Conservation (phyloP, 257 asterid genomes). For the Solanum lycopersicoides region DNA sequence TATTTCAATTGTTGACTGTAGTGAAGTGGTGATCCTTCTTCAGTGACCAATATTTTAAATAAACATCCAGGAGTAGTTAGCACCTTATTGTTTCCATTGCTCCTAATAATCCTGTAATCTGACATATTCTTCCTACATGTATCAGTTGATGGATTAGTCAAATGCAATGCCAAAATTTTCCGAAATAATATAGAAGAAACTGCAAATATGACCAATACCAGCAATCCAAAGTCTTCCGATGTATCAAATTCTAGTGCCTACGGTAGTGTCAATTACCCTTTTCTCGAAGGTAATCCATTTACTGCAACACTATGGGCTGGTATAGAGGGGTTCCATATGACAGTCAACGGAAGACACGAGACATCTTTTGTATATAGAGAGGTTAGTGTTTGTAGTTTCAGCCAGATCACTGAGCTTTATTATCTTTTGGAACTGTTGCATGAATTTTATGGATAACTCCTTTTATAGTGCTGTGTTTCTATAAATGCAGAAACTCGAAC, state of each 20-base stretch:
- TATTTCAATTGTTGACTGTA: neutral
- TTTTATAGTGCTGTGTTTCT: neutral
- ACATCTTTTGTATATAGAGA: conserved; percentile 75
- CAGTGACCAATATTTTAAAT: neutral
- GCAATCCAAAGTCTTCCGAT: conserved; percentile 25
- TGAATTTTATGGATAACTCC: neutral
- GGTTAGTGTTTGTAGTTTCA: conserved; percentile 22
- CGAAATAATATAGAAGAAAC: conserved; percentile 20
- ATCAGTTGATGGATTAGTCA: conserved; percentile 85
- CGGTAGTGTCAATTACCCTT: conserved; percentile 43
- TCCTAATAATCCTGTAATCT: neutral
- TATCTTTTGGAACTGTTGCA: neutral
- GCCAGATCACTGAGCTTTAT: neutral
- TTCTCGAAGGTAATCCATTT: conserved; percentile 75
- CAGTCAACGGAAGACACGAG: conserved; percentile 95
- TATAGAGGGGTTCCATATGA: conserved; percentile 79
- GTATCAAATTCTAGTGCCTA: conserved; percentile 42
- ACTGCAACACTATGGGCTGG: conserved; percentile 96
- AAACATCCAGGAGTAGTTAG: neutral
- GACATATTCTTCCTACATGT: neutral
- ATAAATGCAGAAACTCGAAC: conserved; percentile 76
- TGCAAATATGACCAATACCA: conserved; percentile 29
- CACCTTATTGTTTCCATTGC: neutral
- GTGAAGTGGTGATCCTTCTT: neutral
- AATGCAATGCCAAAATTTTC: conserved; percentile 49